Conservation (phyloP, 441 rosid genomes). For the Dalechampia spathulata region DNA sequence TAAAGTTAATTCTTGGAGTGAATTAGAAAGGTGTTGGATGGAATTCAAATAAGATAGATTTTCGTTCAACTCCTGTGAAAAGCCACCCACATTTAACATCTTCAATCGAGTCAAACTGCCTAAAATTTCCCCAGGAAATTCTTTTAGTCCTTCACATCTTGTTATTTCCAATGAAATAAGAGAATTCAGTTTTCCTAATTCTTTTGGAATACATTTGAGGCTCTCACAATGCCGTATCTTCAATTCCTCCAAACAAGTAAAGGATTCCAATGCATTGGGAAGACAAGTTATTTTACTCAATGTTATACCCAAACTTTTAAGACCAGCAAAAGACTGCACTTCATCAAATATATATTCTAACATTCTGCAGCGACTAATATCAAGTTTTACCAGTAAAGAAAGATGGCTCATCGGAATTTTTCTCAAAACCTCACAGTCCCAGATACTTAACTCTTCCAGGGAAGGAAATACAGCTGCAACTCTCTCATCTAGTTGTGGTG, state of each 20-base stretch:
- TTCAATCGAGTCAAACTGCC: too few species aligned
- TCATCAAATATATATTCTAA: not conserved
- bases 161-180: too few species aligned
- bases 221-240: not conserved
- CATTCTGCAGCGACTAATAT: not conserved
- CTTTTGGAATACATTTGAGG: too few species aligned
- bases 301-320: too few species aligned
- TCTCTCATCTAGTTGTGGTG: not conserved
- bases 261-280: too few species aligned
- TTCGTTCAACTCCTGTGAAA: too few species aligned
- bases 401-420: slow-evolving; percentile 1
- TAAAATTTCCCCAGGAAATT: too few species aligned
- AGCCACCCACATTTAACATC: too few species aligned
- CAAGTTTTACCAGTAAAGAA: slow-evolving; percentile 7
- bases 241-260: slow-evolving; percentile 3
- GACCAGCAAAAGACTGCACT: not conserved
- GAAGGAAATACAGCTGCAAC: slow-evolving; percentile 18
- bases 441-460: slow-evolving; percentile 12
- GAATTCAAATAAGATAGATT: slow-evolving; percentile 12
- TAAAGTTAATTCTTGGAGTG: slow-evolving; percentile 8
- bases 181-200: too few species aligned
- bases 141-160: too few species aligned
- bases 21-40: slow-evolving; percentile 5
- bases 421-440: not conserved
- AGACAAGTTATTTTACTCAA: too few species aligned